Conservation (phyloP, 2,329 filamentous ascomycete species). For the Ploettnerulaceae sp. region DNA sequence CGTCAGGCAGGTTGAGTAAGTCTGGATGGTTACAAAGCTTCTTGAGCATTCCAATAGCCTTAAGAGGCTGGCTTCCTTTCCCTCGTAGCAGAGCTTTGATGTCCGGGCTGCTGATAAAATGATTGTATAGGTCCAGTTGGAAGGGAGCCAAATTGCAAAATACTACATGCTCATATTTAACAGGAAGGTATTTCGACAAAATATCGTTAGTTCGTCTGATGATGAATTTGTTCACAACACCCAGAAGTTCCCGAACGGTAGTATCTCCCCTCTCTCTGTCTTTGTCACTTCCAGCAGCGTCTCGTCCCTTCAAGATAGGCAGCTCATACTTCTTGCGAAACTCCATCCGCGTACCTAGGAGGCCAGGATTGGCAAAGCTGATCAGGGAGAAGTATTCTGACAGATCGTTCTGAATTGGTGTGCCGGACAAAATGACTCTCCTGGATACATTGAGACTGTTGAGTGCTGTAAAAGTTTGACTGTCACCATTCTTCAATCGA, state of each 20-base stretch:
- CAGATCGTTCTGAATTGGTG: slow-evolving; percentile 97
- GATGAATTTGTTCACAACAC: slow-evolving; percentile 94
- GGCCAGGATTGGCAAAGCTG: slow-evolving; percentile 91
- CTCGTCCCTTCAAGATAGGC: slow-evolving; percentile 84
- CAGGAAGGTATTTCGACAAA: slow-evolving; percentile 90
- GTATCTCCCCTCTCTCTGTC: slow-evolving; percentile 81
- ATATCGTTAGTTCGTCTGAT: slow-evolving; percentile 98
- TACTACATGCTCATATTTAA: slow-evolving; percentile 99
- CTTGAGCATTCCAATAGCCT: slow-evolving; percentile 94
- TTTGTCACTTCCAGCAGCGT: slow-evolving; percentile 79
- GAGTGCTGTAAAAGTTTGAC: slow-evolving; percentile 86
- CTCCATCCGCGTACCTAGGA: slow-evolving; percentile 82
- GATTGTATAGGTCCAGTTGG: slow-evolving; percentile 89
- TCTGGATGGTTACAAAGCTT: slow-evolving; percentile 99
- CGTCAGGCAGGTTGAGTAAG: slow-evolving; percentile 73
- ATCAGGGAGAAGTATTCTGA: slow-evolving; percentile 95
- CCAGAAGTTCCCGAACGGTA: slow-evolving; percentile 73
- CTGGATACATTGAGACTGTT: slow-evolving; percentile 86
- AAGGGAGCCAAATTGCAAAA: slow-evolving; percentile 95
- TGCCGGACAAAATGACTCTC: slow-evolving; percentile 91
- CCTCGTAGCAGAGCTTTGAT: slow-evolving; percentile 88
- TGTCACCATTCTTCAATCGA: slow-evolving; percentile 93
- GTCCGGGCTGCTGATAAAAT: slow-evolving; percentile 93
- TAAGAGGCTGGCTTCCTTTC: slow-evolving; percentile 92
- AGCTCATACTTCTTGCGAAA: slow-evolving; percentile 94